phyloP scores from a whole-genome alignment of 1,284 basidiomycete species.

The Peniophora sp. region DNA sequence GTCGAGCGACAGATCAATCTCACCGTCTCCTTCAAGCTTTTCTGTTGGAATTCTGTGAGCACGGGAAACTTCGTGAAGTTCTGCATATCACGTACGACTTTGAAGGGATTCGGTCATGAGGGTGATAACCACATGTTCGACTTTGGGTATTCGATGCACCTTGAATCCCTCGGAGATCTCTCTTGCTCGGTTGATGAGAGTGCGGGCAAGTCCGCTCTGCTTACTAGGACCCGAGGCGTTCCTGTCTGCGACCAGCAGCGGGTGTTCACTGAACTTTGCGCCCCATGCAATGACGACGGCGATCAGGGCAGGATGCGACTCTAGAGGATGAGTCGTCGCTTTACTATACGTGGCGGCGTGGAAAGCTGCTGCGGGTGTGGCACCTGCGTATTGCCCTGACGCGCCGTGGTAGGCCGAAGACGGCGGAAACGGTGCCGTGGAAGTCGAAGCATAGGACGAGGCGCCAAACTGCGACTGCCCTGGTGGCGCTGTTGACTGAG shows the following conservation, averaged over 20 bases:
- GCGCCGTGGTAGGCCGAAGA: background rate
- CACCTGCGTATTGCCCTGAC: background rate
- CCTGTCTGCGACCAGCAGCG: constrained; percentile 72
- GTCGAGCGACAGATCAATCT: background rate
- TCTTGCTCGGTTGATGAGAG: constrained; percentile 71
- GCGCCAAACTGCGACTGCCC: background rate
- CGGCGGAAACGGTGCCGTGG: constrained; percentile 7
- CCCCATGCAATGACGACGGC: constrained; percentile 91
- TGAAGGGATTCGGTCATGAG: constrained; percentile 73
- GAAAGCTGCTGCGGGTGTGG: constrained; percentile 6
- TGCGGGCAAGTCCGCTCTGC: constrained; percentile 71
- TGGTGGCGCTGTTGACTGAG: background rate
- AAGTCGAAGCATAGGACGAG: background rate
- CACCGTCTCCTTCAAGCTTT: constrained; percentile 40
- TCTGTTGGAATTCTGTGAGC: constrained; percentile 33
- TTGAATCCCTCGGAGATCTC: constrained; percentile 82
- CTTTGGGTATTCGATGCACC: constrained; percentile 71
- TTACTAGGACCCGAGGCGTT: constrained; percentile 45
- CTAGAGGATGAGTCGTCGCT: constrained; percentile 18
- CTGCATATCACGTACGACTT: constrained; percentile 52
- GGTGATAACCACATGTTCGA: constrained; percentile 75
- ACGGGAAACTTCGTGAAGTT: background rate
- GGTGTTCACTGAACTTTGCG: constrained; percentile 85
- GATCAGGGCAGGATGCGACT: constrained; percentile 64
- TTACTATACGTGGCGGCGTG: background rate